Percentiles rank a stretch among this genome's conserved stretches.
Evolutionary conservation across 2,329 filamentous ascomycete genomes (phyloP).

Genomic region (Coniochaeta prunicola): DNA sequence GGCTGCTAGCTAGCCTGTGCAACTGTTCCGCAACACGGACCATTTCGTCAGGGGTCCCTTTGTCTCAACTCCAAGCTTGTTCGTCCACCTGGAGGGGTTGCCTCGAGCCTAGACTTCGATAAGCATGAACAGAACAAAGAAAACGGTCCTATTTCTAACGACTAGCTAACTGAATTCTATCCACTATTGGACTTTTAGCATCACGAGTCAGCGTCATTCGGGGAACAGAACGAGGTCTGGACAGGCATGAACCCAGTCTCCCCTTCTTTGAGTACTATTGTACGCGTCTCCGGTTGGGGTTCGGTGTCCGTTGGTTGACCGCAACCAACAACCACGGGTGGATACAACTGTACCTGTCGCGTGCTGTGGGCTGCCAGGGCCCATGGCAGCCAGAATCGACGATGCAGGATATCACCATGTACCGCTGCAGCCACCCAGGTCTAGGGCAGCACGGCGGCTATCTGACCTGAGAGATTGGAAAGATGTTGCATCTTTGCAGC

Average conservation of each 20-base stretch:
- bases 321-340: background rate
- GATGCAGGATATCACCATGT: slow-evolving; percentile 1
- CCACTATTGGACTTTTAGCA: background rate
- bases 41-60: background rate
- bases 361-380: background rate
- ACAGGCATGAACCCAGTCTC: background rate
- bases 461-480: background rate
- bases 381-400: background rate
- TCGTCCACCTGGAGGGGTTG: background rate
- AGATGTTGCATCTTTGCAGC: background rate
- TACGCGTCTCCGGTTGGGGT: background rate
- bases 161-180: background rate
- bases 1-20: background rate
- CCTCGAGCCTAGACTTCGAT: background rate
- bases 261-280: background rate
- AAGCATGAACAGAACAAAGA: background rate
- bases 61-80: background rate
- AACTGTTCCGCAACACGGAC: background rate
- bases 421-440: background rate
- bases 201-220: background rate
- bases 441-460: background rate
- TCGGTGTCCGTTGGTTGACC: background rate
- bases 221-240: background rate
- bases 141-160: background rate
- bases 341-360: background rate